Conservation (phyloP, 257 asterid species). For the Ocimum tenuiflorum region DNA sequence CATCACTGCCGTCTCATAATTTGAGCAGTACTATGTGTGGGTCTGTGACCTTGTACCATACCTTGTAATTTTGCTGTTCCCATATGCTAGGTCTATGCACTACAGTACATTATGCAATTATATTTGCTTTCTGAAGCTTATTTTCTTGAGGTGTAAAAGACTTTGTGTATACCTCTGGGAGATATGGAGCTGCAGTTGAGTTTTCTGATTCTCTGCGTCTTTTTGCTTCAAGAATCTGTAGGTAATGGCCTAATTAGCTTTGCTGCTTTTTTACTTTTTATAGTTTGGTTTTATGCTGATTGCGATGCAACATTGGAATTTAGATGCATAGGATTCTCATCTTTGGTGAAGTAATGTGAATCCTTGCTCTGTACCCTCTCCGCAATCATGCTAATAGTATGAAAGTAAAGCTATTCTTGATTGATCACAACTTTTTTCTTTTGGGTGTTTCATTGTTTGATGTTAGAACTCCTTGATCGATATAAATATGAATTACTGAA, state of each 20-base stretch:
- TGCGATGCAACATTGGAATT: neutral
- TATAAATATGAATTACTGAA: neutral
- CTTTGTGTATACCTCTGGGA: slow-evolving; percentile 18
- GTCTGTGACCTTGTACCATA: slow-evolving; percentile 21
- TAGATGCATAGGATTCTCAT: neutral
- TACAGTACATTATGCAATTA: slow-evolving; percentile 23
- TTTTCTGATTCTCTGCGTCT: slow-evolving; percentile 31
- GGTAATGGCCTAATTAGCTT: slow-evolving; percentile 37
- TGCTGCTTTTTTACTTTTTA: neutral
- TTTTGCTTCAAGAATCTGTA: slow-evolving; percentile 51
- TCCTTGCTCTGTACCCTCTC: neutral
- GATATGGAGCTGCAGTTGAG: slow-evolving; percentile 46
- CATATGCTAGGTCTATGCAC: slow-evolving; percentile 31
- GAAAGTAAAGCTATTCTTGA: neutral
- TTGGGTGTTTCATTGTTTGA: neutral
- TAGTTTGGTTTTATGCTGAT: neutral
- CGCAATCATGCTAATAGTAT: neutral
- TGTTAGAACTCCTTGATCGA: neutral
- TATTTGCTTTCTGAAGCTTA: slow-evolving; percentile 15
- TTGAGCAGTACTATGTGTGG: slow-evolving; percentile 29
- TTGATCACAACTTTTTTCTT: neutral
- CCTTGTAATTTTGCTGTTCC: slow-evolving; percentile 18
- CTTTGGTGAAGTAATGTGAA: neutral
- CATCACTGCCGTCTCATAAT: slow-evolving; percentile 6
- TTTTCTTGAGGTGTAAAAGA: slow-evolving; percentile 28